Conservation (phyloP, 2,329 filamentous ascomycete genomes). For the Fusarium coffeatum region DNA sequence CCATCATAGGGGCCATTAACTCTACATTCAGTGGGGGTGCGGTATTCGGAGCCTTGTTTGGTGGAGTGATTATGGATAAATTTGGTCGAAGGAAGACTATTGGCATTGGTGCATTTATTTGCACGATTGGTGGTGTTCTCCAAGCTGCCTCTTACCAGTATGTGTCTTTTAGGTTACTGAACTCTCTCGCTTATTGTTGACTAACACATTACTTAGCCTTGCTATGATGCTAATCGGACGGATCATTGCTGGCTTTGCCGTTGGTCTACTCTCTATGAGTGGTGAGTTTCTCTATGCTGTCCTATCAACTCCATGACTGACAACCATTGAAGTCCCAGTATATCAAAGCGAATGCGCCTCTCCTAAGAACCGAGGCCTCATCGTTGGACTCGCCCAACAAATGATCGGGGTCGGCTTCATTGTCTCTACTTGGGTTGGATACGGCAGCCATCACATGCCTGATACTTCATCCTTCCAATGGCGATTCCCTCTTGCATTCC, state of each 20-base stretch:
- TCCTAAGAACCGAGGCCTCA: constrained; percentile 49
- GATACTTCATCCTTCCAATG: constrained; percentile 51
- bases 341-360: constrained; percentile 44
- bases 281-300: constrained; percentile 20
- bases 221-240: constrained; percentile 44
- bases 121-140: constrained; percentile 63
- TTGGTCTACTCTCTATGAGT: constrained; percentile 56
- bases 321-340: constrained; percentile 35
- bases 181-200: constrained; percentile 54
- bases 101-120: constrained; percentile 64
- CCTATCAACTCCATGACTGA: constrained; percentile 58
- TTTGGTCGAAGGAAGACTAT: constrained; percentile 66
- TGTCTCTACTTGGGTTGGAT: constrained; percentile 58
- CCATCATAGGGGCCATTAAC: constrained; percentile 68
- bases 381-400: constrained; percentile 66
- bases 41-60: constrained; percentile 43
- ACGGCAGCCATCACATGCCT: constrained; percentile 46
- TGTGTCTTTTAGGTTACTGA: constrained; percentile 41
- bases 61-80: constrained; percentile 62
- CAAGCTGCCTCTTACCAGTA: constrained; percentile 60
- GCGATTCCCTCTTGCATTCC: constrained; percentile 45
- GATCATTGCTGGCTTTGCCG: constrained; percentile 43
- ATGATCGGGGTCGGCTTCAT: constrained; percentile 68
- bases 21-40: constrained; percentile 61
- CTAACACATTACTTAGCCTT: constrained; percentile 53